Evolutionary conservation across 176 grass and related monocot species (phyloP).

Genomic region (Musa itinerans): DNA sequence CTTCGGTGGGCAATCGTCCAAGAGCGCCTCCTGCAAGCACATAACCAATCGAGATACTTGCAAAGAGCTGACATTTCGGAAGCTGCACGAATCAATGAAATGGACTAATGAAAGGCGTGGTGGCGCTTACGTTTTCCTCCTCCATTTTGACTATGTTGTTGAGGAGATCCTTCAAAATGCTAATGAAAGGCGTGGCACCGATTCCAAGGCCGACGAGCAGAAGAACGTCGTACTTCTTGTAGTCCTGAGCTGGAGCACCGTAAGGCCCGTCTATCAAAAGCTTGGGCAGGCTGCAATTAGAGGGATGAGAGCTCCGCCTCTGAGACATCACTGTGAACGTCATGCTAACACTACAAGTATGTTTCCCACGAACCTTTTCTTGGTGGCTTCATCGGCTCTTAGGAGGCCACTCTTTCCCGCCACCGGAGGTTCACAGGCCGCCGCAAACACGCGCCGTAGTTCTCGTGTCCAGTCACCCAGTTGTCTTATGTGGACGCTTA

Average conservation of each 20-base stretch:
- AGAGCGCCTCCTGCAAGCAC: slow-evolving; percentile 50
- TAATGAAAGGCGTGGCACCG: slow-evolving; percentile 97
- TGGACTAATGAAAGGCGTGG: slow-evolving; percentile 2
- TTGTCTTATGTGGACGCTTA: slow-evolving; percentile 93
- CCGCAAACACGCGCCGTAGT: slow-evolving; percentile 75
- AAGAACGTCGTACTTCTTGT: slow-evolving; percentile 94
- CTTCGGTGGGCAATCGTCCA: slow-evolving; percentile 67
- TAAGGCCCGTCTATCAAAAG: slow-evolving; percentile 96
- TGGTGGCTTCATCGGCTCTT: slow-evolving; percentile 87
- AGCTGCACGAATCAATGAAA: slow-evolving; percentile 3
- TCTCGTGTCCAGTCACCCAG: slow-evolving; percentile 97
- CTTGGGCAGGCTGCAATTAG: slow-evolving; percentile 72
- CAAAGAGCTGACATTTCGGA: not conserved
- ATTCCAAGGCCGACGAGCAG: slow-evolving; percentile 96
- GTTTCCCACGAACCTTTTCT: slow-evolving; percentile 48
- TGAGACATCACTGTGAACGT: not conserved
- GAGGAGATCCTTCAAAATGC: slow-evolving; percentile 98
- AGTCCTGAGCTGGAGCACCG: slow-evolving; percentile 91
- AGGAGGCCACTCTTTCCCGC: slow-evolving; percentile 92
- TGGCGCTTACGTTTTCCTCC: slow-evolving; percentile 65
- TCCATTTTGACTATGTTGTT: slow-evolving; percentile 88
- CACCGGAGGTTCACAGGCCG: slow-evolving; percentile 72
- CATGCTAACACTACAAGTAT: not conserved
- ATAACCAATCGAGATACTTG: slow-evolving; percentile 4
- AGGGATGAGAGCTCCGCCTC: slow-evolving; percentile 10